Evolutionary conservation across 2,329 filamentous ascomycete species (phyloP).

Genomic region (Xylariaceae sp.): DNA sequence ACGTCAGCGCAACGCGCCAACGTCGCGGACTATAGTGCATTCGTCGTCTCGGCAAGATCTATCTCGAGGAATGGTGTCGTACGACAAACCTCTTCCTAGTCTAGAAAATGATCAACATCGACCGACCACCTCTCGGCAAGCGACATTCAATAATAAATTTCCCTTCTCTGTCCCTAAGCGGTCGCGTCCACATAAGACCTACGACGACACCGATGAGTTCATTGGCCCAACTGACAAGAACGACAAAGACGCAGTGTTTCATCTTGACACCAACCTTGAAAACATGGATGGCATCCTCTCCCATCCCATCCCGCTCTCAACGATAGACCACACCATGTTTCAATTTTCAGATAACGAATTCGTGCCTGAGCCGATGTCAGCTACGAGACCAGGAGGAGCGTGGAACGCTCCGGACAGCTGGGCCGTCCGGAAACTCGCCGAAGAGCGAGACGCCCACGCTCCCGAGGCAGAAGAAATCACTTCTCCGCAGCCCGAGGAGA

Average conservation of each 20-base stretch:
- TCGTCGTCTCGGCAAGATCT: constrained; percentile 51
- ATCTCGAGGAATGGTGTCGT: constrained; percentile 38
- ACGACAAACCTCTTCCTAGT: constrained; percentile 34
- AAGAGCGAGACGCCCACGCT: constrained; percentile 58
- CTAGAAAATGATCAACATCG: constrained; percentile 25
- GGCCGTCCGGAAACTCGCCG: constrained; percentile 75
- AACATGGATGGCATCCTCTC: constrained; percentile 91
- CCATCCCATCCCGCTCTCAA: constrained; percentile 66
- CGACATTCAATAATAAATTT: constrained; percentile 61
- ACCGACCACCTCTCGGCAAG: constrained; percentile 37
- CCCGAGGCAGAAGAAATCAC: constrained; percentile 67
- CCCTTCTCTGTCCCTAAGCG: constrained; percentile 55
- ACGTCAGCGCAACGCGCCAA: constrained; percentile 47
- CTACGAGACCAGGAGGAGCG: constrained; percentile 46
- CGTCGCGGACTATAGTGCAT: constrained; percentile 52
- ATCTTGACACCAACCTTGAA: constrained; percentile 81
- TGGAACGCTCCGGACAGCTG: constrained; percentile 98
- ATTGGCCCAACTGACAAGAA: constrained; percentile 60
- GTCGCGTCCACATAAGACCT: constrained; percentile 42
- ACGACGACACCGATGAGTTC: constrained; percentile 56
- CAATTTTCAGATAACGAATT: constrained; percentile 24
- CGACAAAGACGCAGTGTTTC: constrained; percentile 63
- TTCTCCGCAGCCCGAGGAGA: constrained; percentile 69
- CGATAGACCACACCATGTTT: constrained; percentile 59
- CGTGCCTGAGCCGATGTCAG: constrained; percentile 25